Conservation (phyloP, 768 basidiomycete species). For the Pleurotus tuoliensis region DNA sequence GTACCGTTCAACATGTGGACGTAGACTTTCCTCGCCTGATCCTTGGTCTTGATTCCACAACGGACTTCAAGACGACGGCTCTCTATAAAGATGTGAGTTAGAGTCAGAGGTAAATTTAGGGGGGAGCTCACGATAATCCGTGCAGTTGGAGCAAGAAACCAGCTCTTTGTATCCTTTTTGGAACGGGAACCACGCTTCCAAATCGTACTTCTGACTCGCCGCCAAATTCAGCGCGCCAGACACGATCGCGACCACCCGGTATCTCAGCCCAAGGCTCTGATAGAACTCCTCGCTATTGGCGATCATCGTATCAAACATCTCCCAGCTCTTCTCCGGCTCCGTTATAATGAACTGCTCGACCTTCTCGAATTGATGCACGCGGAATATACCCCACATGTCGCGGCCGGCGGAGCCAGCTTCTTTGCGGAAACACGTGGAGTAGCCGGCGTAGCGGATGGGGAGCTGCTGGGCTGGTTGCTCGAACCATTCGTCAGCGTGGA, state of each 20-base stretch:
- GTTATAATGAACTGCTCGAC: conserved; percentile 97
- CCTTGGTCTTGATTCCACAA: conserved; percentile 87
- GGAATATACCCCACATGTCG: conserved; percentile 99
- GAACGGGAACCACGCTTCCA: conserved; percentile 99
- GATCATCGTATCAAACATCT: conserved; percentile 89
- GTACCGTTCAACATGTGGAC: conserved; percentile 99
- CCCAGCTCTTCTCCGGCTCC: conserved; percentile 92
- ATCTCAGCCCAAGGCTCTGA: conserved; percentile 89
- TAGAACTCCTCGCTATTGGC: conserved; percentile 91
- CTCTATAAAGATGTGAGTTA: conserved; percentile 45
- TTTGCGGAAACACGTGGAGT: conserved; percentile 97
- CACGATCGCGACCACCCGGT: conserved; percentile 91
- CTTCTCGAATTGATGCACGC: conserved; percentile 99
- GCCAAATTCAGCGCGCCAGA: conserved; percentile 97
- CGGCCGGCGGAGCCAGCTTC: conserved; percentile 97
- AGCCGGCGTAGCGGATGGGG: conserved; percentile 86
- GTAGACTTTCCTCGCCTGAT: conserved; percentile 88
- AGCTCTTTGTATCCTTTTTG: conserved; percentile 96
- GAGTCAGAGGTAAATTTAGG: background rate
- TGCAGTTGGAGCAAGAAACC: conserved; percentile 97
- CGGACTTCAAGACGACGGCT: conserved; percentile 89
- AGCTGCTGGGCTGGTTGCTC: conserved; percentile 88
- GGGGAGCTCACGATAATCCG: conserved; percentile 86
- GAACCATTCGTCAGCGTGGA: conserved; percentile 97
- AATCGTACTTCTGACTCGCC: conserved; percentile 93